Conservation (phyloP, 2,329 filamentous ascomycete species). For the Didymella arachidicola region DNA sequence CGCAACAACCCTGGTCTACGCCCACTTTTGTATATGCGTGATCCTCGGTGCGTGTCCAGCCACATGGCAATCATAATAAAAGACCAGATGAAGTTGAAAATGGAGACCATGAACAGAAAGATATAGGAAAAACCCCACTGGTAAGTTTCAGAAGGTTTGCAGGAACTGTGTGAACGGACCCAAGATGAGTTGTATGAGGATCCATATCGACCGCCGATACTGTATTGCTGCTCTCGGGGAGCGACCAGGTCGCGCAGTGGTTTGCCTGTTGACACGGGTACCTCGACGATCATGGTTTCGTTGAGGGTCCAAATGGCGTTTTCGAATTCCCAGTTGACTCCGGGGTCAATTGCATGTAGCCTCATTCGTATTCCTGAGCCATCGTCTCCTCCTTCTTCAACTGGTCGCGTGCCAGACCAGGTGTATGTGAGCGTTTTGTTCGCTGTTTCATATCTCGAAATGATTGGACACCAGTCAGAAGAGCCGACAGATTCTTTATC, state of each 20-base stretch:
- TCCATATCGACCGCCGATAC: constrained; percentile 24
- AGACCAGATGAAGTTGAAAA: constrained; percentile 46
- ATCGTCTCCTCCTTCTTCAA: not conserved
- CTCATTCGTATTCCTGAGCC: not conserved
- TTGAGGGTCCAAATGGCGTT: not conserved
- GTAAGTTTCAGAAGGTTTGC: constrained; percentile 43
- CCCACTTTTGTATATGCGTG: constrained; percentile 42
- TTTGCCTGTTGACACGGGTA: not conserved
- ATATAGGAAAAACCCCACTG: constrained; percentile 50
- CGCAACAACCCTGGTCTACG: constrained; percentile 40
- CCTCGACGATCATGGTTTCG: not conserved
- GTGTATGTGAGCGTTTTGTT: not conserved
- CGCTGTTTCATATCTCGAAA: not conserved
- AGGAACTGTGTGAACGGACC: constrained; percentile 36
- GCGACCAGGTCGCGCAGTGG: not conserved
- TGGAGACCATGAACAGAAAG: constrained; percentile 46
- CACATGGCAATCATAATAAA: constrained; percentile 47
- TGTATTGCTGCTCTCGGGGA: not conserved
- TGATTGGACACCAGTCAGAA: not conserved
- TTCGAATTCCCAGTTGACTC: not conserved
- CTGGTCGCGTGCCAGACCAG: not conserved
- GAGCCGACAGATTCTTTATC: not conserved
- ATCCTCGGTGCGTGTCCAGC: constrained; percentile 39
- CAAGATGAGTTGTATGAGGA: constrained; percentile 29
- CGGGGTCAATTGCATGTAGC: not conserved